Evolutionary conservation across 73 alveolate genomes (phyloP).

Genomic region (Stentor coeruleus): DNA sequence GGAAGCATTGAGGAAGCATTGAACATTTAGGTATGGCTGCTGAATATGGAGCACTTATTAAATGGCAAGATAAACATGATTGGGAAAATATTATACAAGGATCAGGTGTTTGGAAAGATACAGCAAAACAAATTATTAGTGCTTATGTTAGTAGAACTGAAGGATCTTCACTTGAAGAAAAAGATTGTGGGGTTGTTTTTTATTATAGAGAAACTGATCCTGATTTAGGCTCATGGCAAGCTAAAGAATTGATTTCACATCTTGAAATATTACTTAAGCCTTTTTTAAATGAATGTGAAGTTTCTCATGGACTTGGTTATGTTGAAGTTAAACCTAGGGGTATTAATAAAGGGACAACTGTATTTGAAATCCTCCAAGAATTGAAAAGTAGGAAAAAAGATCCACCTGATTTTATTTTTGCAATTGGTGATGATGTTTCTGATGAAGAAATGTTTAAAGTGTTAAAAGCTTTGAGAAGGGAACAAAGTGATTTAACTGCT

Average conservation of each 20-base stretch:
- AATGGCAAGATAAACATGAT: conserved; percentile 28
- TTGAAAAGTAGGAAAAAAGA: not conserved
- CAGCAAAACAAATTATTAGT: conserved; percentile 37
- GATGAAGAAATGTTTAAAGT: conserved; percentile 25
- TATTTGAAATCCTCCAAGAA: not conserved
- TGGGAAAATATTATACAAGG: conserved; percentile 27
- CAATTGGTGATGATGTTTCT: not conserved
- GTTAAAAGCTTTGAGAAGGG: not conserved
- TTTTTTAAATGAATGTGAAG: conserved; percentile 25
- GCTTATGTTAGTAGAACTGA: conserved; percentile 58
- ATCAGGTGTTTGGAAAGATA: conserved; percentile 28
- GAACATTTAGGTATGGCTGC: conserved; percentile 48
- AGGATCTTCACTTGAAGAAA: conserved; percentile 65
- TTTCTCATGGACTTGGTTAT: conserved; percentile 35
- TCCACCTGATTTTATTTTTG: conserved; percentile 2
- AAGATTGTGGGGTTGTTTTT: conserved; percentile 51
- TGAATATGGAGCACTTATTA: conserved; percentile 56
- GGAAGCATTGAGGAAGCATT: too few relatives aligned
- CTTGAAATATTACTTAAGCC: conserved; percentile 46
- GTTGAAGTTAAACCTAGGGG: conserved; percentile 46
- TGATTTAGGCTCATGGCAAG: conserved; percentile 58
- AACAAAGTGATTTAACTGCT: not conserved
- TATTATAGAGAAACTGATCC: conserved; percentile 51
- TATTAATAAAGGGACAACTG: conserved; percentile 29
- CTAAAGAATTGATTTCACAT: conserved; percentile 46